phyloP scores from a whole-genome alignment of 1,284 basidiomycete genomes.

The Cerioporus squamosus region DNA sequence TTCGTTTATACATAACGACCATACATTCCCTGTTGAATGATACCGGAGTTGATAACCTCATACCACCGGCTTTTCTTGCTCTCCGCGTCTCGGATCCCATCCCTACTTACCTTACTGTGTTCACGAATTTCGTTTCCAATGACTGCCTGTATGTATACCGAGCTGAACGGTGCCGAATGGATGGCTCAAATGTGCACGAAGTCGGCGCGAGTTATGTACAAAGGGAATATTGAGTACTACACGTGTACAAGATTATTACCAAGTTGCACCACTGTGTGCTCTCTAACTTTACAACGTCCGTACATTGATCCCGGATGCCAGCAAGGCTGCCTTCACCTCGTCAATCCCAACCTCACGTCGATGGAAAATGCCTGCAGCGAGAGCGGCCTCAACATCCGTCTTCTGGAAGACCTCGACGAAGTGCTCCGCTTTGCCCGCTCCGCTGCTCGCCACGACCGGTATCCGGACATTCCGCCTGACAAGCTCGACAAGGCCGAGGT shows the following conservation, averaged over 20 bases:
- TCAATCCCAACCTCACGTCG: slow-evolving; percentile 80
- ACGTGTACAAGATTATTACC: slow-evolving; percentile 10
- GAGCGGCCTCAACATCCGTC: slow-evolving; percentile 87
- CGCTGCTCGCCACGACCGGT: slow-evolving; percentile 94
- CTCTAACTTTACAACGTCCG: slow-evolving; percentile 15
- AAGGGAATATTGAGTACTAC: not conserved
- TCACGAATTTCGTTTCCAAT: slow-evolving; percentile 8
- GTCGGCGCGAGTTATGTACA: not conserved
- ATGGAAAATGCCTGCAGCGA: slow-evolving; percentile 99
- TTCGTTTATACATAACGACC: slow-evolving; percentile 1
- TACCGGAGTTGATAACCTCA: slow-evolving; percentile 10
- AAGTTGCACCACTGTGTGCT: not conserved
- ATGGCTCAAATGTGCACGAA: slow-evolving; percentile 11
- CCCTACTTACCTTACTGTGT: slow-evolving; percentile 23
- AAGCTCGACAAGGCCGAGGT: slow-evolving; percentile 81
- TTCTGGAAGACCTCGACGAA: slow-evolving; percentile 86
- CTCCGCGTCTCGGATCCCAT: slow-evolving; percentile 2
- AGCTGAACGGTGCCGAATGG: slow-evolving; percentile 12
- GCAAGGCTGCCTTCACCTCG: slow-evolving; percentile 71
- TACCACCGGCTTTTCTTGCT: not conserved
- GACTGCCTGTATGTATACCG: slow-evolving; percentile 20
- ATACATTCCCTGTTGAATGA: slow-evolving; percentile 16
- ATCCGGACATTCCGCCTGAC: slow-evolving; percentile 83
- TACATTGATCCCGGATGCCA: slow-evolving; percentile 54
- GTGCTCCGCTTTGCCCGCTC: slow-evolving; percentile 84